A percentile compares a stretch with the other conserved stretches of the same genome.
These are phyloP conservation scores for Leccinum pallidistipes DNA, from an alignment of 1,284 basidiomycete species.

Conservation along the genomic window DNA sequence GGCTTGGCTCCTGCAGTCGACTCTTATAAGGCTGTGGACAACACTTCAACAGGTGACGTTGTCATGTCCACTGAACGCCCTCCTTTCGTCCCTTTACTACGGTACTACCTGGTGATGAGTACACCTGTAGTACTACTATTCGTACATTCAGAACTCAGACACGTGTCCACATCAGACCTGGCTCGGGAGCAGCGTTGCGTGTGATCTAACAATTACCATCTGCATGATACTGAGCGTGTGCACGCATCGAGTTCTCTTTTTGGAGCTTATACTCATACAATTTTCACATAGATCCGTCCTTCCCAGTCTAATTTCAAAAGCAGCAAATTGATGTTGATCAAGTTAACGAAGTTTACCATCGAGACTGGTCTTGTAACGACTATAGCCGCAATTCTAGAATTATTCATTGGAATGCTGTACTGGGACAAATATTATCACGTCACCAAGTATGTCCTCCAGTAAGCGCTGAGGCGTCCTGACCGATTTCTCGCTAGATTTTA, in stretches of 20 bases:
- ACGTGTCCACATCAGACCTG: no score
- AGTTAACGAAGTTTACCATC: not conserved
- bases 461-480: not conserved
- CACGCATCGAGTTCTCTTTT: not conserved
- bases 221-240: not conserved
- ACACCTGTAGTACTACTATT: no score
- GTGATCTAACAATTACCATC: no score
- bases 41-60: no score
- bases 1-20: no score
- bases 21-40: no score
- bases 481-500: constrained; percentile 6
- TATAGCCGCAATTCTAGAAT: not conserved
- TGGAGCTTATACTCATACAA: not conserved
- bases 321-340: not conserved
- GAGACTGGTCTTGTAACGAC: not conserved
- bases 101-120: no score
- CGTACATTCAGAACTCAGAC: no score
- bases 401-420: not conserved
- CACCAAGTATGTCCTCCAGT: constrained; percentile 6
- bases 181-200: no score
- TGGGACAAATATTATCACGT: constrained; percentile 4
- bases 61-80: no score
- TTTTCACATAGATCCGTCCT: not conserved
- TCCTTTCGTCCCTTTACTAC: no score
- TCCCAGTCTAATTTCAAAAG: not conserved